These are phyloP conservation scores for Diutina scorzettiae DNA, from an alignment of 1,139 yeast species.

Conservation along the genomic window DNA sequence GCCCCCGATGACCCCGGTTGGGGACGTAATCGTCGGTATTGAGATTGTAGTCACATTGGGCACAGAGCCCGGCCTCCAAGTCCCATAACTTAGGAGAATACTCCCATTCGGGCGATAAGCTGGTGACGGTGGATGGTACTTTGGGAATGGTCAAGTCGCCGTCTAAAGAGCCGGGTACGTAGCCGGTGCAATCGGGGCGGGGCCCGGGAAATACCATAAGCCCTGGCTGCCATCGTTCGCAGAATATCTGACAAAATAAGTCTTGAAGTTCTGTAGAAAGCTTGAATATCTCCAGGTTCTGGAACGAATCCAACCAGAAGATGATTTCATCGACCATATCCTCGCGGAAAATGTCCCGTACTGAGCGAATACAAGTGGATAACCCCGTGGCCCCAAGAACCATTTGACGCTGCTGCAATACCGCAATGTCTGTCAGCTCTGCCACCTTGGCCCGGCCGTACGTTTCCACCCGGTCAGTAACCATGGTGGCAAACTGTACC, in stretches of 20 bases:
- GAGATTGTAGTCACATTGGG: conserved; percentile 15
- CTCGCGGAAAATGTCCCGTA: conserved; percentile 65
- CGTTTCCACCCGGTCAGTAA: conserved; percentile 49
- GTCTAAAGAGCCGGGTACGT: neutral
- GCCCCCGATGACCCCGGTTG: conserved; percentile 36
- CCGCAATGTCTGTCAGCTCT: conserved; percentile 38
- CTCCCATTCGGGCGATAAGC: conserved; percentile 20
- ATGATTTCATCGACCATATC: conserved; percentile 70
- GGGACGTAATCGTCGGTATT: neutral
- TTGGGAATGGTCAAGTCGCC: neutral
- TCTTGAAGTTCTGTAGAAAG: conserved; percentile 37
- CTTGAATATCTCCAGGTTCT: conserved; percentile 43
- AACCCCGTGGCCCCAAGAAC: conserved; percentile 49
- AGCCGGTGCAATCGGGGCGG: neutral
- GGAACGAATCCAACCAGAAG: conserved; percentile 49
- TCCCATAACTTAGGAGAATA: conserved; percentile 14
- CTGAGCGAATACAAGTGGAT: conserved; percentile 52
- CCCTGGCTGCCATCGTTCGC: conserved; percentile 46
- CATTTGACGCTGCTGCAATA: conserved; percentile 41
- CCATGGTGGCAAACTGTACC: conserved; percentile 62
- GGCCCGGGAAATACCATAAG: conserved; percentile 9
- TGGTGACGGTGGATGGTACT: neutral
- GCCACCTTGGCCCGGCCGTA: conserved; percentile 63
- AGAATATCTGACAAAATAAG: conserved; percentile 42
- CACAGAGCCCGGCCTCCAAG: neutral